phyloP scores from a whole-genome alignment of 768 basidiomycete genomes.

The Kwoniella newhampshirensis region DNA sequence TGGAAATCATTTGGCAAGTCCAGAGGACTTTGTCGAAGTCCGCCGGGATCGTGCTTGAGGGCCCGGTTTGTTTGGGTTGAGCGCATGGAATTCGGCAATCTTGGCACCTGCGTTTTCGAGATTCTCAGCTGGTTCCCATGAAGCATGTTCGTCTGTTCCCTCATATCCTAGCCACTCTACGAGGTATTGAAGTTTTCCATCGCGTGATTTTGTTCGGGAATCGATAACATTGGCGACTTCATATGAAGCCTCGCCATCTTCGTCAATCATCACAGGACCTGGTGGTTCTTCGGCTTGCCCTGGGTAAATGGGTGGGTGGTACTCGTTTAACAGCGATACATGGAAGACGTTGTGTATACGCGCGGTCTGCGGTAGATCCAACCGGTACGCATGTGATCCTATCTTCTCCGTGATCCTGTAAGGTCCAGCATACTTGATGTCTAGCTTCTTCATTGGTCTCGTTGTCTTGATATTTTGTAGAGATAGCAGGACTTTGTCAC shows the following conservation, averaged over 20 bases:
- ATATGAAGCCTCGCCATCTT: not conserved
- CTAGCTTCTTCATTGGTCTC: constrained; percentile 36
- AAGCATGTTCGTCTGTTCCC: not conserved
- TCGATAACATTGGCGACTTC: not conserved
- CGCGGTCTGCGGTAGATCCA: constrained; percentile 22
- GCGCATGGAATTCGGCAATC: not conserved
- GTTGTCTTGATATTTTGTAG: constrained; percentile 22
- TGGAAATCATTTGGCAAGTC: too few species aligned
- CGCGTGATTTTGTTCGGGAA: not conserved
- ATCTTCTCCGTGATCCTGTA: constrained; percentile 26
- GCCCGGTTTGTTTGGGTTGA: not conserved
- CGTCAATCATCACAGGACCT: not conserved
- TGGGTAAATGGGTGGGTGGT: not conserved
- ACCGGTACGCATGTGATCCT: constrained; percentile 15
- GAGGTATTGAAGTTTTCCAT: not conserved
- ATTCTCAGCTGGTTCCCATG: not conserved
- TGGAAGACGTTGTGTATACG: constrained; percentile 33
- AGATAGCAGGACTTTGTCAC: constrained; percentile 31
- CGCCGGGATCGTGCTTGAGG: too few species aligned
- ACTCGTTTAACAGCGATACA: constrained; percentile 23
- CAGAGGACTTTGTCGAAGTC: too few species aligned
- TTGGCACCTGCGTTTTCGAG: not conserved
- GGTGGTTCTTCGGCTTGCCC: not conserved
- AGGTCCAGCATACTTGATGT: constrained; percentile 28
- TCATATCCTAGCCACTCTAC: not conserved